Conservation (phyloP, 495 filamentous ascomycete genomes). For the Aspergillus kassunensis region DNA sequence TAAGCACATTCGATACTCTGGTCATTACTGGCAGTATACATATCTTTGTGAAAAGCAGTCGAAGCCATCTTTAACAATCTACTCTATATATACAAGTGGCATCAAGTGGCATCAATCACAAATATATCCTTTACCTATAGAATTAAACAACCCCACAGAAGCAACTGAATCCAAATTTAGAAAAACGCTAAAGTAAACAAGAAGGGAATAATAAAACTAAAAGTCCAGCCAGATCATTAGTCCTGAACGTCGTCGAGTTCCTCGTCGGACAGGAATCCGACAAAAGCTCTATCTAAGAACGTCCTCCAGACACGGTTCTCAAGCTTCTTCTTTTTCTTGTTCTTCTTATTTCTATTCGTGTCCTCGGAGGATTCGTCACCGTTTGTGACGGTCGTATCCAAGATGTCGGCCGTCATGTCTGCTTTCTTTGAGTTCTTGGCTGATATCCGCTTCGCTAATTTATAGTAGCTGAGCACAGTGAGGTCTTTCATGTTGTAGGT, state of each 20-base stretch:
- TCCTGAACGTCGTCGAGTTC: slow-evolving; percentile 17
- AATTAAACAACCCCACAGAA: too few relatives aligned
- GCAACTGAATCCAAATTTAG: neutral
- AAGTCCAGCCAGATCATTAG: neutral
- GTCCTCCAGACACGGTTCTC: slow-evolving; percentile 60
- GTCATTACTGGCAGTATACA: too few relatives aligned
- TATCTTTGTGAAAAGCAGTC: too few relatives aligned
- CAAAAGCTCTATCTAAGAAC: slow-evolving; percentile 77
- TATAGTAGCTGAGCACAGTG: slow-evolving; percentile 76
- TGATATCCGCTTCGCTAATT: slow-evolving; percentile 76
- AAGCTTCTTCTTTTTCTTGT: slow-evolving; percentile 43
- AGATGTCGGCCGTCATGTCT: slow-evolving; percentile 2
- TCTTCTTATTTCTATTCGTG: slow-evolving; percentile 1
- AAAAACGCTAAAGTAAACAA: neutral
- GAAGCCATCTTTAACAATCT: too few relatives aligned
- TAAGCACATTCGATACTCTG: too few relatives aligned
- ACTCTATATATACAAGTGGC: too few relatives aligned
- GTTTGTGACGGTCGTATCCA: slow-evolving; percentile 16
- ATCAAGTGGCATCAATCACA: too few relatives aligned
- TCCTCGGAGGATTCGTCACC: slow-evolving; percentile 13
- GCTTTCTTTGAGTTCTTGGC: slow-evolving; percentile 37
- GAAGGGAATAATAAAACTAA: neutral
- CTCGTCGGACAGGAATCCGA: slow-evolving; percentile 53
- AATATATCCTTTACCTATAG: too few relatives aligned
- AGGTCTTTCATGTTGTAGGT: slow-evolving; percentile 75